Evolutionary conservation across 2,329 filamentous ascomycete species (phyloP), one percentile per base, ranked within the genome.

Genomic region (Sclerotinia minor): DNA sequence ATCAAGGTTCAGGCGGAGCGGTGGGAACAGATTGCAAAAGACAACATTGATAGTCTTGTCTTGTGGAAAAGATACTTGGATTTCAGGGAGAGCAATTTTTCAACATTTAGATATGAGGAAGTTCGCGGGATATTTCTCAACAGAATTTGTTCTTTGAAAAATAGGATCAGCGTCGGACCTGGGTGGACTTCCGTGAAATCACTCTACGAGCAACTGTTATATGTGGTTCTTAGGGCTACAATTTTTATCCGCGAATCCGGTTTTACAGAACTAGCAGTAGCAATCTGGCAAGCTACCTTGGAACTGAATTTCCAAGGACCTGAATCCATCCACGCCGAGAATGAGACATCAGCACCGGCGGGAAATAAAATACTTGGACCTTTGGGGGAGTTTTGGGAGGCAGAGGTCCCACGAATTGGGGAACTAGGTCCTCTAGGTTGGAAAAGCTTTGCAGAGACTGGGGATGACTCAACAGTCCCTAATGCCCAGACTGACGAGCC

Each of bases 371-470:
- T 71, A n/a, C 58, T 72, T 13, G 71, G 72, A 6, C 61, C 82
- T 0, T 91, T 97, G 70, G 81, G 85, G 59, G 83, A 88, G 2
- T 97, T 95, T 71, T 98, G 95, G 95, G 92, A 97, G 69, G 91
- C 88, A 67, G 94, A 97, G 75, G 83, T 87, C 0, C 82, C 90
- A 0, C 86, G 94, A 7, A 84, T 97, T 65, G 94, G 94, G 13
- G 94, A 98, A 73, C 75, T 79, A 0, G 82, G 81, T 2, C 89
- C 92, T 3, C 81, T 83, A 69, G 92, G 93, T 0, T 97, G 93
- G 93, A 76, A 74, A 2, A 74, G 80, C n/a, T 88, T 83, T 71
- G 78, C 80, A 19, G 74, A 77, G n/a, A 75, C 73, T 21, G 75
- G 19, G 69, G 76, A 68, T 44, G 61, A 58, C 13, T 63, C 69